Evolutionary conservation across 2,329 filamentous ascomycete species (phyloP).

Genomic region (Colletotrichum agaves): DNA sequence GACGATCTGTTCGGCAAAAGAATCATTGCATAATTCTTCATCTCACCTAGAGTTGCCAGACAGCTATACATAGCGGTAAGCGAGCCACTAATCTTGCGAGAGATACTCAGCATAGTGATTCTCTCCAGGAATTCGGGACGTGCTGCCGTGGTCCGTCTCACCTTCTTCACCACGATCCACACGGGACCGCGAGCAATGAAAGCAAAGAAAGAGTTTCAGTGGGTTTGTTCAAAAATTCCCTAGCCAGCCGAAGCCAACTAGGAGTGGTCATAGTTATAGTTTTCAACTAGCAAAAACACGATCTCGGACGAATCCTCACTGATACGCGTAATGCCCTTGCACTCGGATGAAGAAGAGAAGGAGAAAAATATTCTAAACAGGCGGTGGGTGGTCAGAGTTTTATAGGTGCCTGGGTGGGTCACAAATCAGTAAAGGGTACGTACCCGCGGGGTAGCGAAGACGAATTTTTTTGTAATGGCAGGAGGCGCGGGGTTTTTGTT

Average conservation of each 20-base stretch:
- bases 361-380: slow-evolving; percentile 41
- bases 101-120: too few relatives aligned
- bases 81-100: too few relatives aligned
- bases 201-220: slow-evolving; percentile 44
- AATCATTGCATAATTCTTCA: too few relatives aligned
- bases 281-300: slow-evolving; percentile 92
- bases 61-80: too few relatives aligned
- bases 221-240: slow-evolving; percentile 79
- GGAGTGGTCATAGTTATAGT: slow-evolving; percentile 82
- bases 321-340: slow-evolving; percentile 84
- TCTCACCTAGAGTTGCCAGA: too few relatives aligned
- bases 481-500: slow-evolving; percentile 22
- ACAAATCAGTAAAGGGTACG: slow-evolving; percentile 30
- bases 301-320: slow-evolving; percentile 90
- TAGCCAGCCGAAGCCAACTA: slow-evolving; percentile 73
- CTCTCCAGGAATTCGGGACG: too few relatives aligned
- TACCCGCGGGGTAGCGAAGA: background rate
- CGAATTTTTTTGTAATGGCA: background rate
- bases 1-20: too few relatives aligned
- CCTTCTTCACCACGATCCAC: slow-evolving; percentile 62
- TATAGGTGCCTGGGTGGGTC: slow-evolving; percentile 4
- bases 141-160: too few relatives aligned
- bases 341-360: slow-evolving; percentile 67
- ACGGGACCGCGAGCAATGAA: slow-evolving; percentile 62
- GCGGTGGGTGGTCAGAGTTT: background rate